Percentiles rank a stretch among this genome's conserved stretches.
These are phyloP conservation scores for Neckera pumila DNA, from an alignment of 225 moss, liverwort and hornwort species.

Conservation along the genomic window DNA sequence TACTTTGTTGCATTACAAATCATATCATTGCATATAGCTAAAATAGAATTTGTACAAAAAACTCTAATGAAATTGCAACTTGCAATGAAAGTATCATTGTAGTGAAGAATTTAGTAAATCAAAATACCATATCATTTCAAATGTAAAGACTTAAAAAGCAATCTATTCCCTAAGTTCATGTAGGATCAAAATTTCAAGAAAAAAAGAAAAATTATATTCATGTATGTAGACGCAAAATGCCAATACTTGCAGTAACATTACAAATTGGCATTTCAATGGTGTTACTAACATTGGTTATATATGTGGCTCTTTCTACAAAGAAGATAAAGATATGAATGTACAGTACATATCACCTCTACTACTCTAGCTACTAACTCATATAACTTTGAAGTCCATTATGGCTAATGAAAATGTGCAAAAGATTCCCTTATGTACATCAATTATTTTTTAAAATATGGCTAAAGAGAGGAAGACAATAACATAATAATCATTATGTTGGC, in stretches of 20 bases:
- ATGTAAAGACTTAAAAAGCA: background rate
- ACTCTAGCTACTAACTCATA: too few relatives aligned
- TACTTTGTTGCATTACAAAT: background rate
- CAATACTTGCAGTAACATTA: background rate
- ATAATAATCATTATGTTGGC: too few relatives aligned
- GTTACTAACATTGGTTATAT: too few relatives aligned
- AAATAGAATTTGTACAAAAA: background rate
- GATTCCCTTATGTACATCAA: too few relatives aligned
- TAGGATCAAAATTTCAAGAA: background rate
- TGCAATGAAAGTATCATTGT: background rate
- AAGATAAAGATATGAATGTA: background rate
- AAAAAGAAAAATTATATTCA: too few relatives aligned
- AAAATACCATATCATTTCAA: background rate
- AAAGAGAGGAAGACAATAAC: too few relatives aligned
- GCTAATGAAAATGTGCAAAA: background rate
- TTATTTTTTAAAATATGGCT: background rate
- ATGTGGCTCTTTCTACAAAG: too few relatives aligned
- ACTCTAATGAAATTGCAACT: background rate
- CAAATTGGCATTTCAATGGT: too few relatives aligned
- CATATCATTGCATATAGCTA: rapidly evolving
- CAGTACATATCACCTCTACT: background rate
- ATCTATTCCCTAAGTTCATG: too few relatives aligned
- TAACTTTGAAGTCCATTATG: background rate
- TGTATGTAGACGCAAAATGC: background rate
- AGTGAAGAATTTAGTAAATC: background rate